Base-by-base conservation (phyloP, 805 yeast genomes). In the Zygosaccharomyces siamensis region DNA sequence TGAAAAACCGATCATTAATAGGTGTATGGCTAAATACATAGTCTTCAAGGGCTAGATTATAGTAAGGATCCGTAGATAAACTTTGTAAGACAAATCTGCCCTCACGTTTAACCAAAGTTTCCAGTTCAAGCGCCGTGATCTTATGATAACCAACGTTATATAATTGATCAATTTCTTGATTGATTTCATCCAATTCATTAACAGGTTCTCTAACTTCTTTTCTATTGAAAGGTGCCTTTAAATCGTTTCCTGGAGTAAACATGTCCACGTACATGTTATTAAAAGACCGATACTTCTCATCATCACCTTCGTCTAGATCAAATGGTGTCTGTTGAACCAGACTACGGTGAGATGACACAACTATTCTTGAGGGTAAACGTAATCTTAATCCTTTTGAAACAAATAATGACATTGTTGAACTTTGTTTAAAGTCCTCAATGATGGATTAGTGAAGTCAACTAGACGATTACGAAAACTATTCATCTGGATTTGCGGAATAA, bases 41-140 rank as follows among this genome's bases (percentile, higher is more conserved):
- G 55, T 86, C 85, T 58, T 93, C 99, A 4, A 89, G 58, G 1
- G 97, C 89, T 12, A 93, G 70, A 61, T 93, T 93, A 44, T 80
- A 57, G 58, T 73, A 81, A 1, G 98, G 98, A 56, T 85, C 76
- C 2, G 69, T 62, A 8, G 84, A 64, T 20, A 55, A 16, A 46
- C 70, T 71, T 23, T 68, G 68, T 0, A 96, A 80, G 0, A 83
- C 62, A 30, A 87, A 72, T 1, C 83, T 71, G 16, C 82, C 67
- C 4, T 88, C 83, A n/a, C 58, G 56, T 36, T 54, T 55, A 3
- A 66, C 63, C 7, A 53, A 43, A 1, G 56, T 38, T n/a, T 61
- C 53, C 3, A 68, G 50, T 28, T 66, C 58, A 8, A 39, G 18
- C 12, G 55, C 48, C 16, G 54, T 47, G 21, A 62, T 30, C 6